Evolutionary conservation across 176 grass and related monocot species (phyloP), one percentile per base, ranked within the genome.

Genomic region (Oryza glumipatula): DNA sequence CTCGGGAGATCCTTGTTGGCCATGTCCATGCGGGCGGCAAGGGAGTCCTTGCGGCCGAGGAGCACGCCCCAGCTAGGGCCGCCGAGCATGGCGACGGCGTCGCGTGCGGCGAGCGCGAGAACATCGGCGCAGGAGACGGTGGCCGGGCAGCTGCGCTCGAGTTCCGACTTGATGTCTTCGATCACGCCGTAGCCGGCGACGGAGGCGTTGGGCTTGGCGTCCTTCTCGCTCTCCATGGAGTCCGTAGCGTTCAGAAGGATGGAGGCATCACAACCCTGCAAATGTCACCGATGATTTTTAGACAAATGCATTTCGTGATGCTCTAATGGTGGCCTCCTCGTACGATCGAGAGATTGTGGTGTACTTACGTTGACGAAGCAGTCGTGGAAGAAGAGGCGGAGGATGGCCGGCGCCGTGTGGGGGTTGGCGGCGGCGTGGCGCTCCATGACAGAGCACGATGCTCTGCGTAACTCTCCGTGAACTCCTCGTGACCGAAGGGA

Each of bases 361-460:
- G 49, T 12, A 21, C 30, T 15, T 92, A 92, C 91, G 11, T 90
- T 87, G 69, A 94, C 85, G 56, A 94, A 97, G 82, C 94, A 97
- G 48, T 97, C 91, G 4, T 92, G 94, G 61, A 97, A 97, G 79
- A 97, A 88, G 86, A 97, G 94, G 33, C 94, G 87, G 10, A 97
- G 89, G 17, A 92, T 45, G 30, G 94, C 92, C 17, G 94, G 89
- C 1, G 85, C 89, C 80, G 92, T 82, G 21, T 21, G 9, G 21
- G 19, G 56, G 56, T 22, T 0, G 7, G 7, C 56, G 2, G 33
- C 32, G 60, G 94, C 77, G 32, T 58, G 84, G 16, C 52, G 74
- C 49, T 83, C 82, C 73, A 94, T 74, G 4, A 90, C 87, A 78
- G 21, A 41, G 66, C 60, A 92, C 89, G 7, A 89, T 43, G 15